Percentiles rank a stretch among this genome's conserved stretches.
Conservation (phyloP, 306 rosid genomes). For the Vicia villosa region DNA sequence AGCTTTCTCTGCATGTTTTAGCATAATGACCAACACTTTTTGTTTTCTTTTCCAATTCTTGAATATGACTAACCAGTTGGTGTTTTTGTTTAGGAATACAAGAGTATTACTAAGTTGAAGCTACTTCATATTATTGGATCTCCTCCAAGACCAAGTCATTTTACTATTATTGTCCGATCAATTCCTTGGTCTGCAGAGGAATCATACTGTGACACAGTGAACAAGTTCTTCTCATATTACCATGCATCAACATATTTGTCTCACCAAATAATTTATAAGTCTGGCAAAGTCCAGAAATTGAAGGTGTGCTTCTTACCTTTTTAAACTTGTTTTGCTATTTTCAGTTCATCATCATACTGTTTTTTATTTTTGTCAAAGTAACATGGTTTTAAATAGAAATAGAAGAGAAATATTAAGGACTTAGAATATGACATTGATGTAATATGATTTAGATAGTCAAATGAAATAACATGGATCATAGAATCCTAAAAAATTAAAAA, state of each 20-base stretch:
- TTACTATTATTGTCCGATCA: slow-evolving; percentile 81
- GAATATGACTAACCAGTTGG: slow-evolving; percentile 31
- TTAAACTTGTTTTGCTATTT: neutral
- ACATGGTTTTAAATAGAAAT: neutral
- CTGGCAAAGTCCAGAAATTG: slow-evolving; percentile 75
- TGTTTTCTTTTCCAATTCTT: slow-evolving; percentile 17
- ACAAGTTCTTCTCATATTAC: slow-evolving; percentile 68
- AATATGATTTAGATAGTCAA: neutral
- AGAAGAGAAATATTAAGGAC: neutral
- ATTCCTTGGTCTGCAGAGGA: slow-evolving; percentile 73
- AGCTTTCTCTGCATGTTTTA: slow-evolving; percentile 34
- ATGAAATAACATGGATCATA: slow-evolving; percentile 5
- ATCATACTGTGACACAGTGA: slow-evolving; percentile 64
- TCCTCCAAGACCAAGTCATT: slow-evolving; percentile 74
- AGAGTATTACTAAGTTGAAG: slow-evolving; percentile 73
- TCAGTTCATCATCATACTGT: slow-evolving; percentile 7
- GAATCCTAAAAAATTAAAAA: neutral
- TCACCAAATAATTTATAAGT: slow-evolving; percentile 82
- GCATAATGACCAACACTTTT: neutral
- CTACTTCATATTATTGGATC: slow-evolving; percentile 61
- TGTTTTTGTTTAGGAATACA: slow-evolving; percentile 63
- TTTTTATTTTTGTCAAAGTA: neutral
- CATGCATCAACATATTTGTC: slow-evolving; percentile 81
- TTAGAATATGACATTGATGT: neutral
- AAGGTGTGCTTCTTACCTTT: slow-evolving; percentile 55